phyloP scores from a whole-genome alignment of 2,329 filamentous ascomycete genomes.

The Passalora sequoiae region DNA sequence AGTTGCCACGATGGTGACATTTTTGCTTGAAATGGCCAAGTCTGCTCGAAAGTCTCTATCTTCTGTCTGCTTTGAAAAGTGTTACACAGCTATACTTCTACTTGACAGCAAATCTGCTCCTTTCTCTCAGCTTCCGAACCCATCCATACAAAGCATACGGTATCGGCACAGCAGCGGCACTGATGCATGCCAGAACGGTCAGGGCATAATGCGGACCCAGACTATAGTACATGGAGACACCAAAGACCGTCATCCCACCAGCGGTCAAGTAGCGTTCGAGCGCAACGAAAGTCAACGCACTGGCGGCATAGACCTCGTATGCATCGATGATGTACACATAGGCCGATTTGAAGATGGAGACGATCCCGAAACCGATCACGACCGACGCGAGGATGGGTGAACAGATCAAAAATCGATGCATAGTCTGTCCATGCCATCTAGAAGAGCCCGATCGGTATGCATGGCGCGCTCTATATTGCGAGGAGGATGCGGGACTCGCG shows the following conservation, averaged over 20 bases:
- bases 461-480: constrained; percentile 25
- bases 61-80: too few species aligned
- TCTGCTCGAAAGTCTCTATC: too few species aligned
- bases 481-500: constrained; percentile 8
- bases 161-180: constrained; percentile 1
- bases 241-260: constrained; percentile 39
- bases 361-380: constrained; percentile 26
- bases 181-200: constrained; percentile 6
- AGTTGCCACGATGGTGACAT: too few species aligned
- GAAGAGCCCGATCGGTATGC: constrained; percentile 32
- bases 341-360: constrained; percentile 46
- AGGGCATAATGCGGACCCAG: constrained; percentile 1
- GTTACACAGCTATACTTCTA: too few species aligned
- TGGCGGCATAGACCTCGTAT: constrained; percentile 50
- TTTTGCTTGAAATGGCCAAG: too few species aligned
- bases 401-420: constrained; percentile 46
- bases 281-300: constrained; percentile 40
- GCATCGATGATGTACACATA: constrained; percentile 56
- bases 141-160: constrained; percentile 4
- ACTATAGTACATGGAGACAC: constrained; percentile 13
- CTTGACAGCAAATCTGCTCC: constrained; percentile 5
- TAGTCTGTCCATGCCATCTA: constrained; percentile 49
- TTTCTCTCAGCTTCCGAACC: constrained; percentile 2
- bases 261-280: constrained; percentile 38
- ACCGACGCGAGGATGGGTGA: constrained; percentile 44